phyloP scores from a whole-genome alignment of 1,139 yeast species.

The Dujonia santamariae region DNA sequence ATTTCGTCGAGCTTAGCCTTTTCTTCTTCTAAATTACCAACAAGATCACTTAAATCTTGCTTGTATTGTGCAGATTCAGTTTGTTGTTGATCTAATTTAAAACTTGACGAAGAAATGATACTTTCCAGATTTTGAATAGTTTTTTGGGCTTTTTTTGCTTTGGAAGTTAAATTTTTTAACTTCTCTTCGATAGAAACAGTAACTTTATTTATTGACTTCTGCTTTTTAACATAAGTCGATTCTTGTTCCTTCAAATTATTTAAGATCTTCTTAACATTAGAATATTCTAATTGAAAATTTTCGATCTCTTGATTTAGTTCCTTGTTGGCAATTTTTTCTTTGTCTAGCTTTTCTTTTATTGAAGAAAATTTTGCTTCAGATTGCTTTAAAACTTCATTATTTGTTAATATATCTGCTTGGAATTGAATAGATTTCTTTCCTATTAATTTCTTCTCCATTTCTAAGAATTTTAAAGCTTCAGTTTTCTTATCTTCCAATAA shows the following conservation, averaged over 20 bases:
- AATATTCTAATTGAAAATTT: slow-evolving; percentile 34
- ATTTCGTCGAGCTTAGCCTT: slow-evolving; percentile 56
- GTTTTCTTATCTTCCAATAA: slow-evolving; percentile 67
- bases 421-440: slow-evolving; percentile 52
- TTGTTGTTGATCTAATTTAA: slow-evolving; percentile 45
- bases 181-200: slow-evolving; percentile 75
- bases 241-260: slow-evolving; percentile 29
- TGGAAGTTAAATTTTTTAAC: slow-evolving; percentile 58
- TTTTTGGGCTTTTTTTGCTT: slow-evolving; percentile 62
- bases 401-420: slow-evolving; percentile 51
- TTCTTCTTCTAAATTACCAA: slow-evolving; percentile 49
- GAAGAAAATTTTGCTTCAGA: slow-evolving; percentile 30
- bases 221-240: slow-evolving; percentile 31
- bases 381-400: slow-evolving; percentile 37
- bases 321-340: slow-evolving; percentile 47
- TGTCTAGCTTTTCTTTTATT: slow-evolving; percentile 40
- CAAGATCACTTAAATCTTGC: slow-evolving; percentile 44
- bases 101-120: slow-evolving; percentile 38
- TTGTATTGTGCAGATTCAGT: slow-evolving; percentile 41
- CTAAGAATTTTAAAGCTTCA: slow-evolving; percentile 65
- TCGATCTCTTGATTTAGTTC: slow-evolving; percentile 42
- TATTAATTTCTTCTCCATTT: slow-evolving; percentile 60
- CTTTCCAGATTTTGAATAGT: slow-evolving; percentile 35
- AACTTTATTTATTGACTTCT: slow-evolving; percentile 43
- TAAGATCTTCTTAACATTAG: slow-evolving; percentile 26